Conservation (phyloP, 495 filamentous ascomycete species). For the Podospora tetraspora region DNA sequence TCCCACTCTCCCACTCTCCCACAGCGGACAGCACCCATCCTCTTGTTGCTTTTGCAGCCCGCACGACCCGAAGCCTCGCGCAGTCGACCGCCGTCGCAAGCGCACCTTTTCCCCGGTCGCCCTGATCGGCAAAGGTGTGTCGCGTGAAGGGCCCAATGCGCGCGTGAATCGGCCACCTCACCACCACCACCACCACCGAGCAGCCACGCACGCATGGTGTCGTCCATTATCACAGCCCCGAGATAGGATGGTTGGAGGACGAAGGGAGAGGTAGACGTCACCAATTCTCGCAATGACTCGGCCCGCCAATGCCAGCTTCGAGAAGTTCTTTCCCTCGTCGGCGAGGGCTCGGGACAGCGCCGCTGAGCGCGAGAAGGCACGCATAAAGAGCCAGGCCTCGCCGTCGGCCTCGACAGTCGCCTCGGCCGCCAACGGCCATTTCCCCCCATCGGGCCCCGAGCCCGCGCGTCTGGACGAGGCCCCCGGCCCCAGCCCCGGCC, state of each 20-base stretch:
- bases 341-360: constrained; percentile 57
- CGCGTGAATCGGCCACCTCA: constrained; percentile 23
- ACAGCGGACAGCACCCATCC: not conserved
- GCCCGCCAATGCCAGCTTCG: constrained; percentile 71
- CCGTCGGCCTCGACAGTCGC: constrained; percentile 23
- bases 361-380: constrained; percentile 47
- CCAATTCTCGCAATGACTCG: constrained; percentile 63
- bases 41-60: constrained; percentile 3
- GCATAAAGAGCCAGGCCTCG: constrained; percentile 32
- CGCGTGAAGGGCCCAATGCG: constrained; percentile 27
- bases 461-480: constrained; percentile 16
- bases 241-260: constrained; percentile 53
- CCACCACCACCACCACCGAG: constrained; percentile 5
- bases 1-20: not conserved
- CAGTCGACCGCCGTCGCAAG: not conserved
- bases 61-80: not conserved
- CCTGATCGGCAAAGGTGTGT: constrained; percentile 23
- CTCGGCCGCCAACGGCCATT: constrained; percentile 22
- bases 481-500: constrained; percentile 11
- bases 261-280: constrained; percentile 43
- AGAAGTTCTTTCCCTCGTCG: constrained; percentile 85
- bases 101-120: constrained; percentile 6
- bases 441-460: constrained; percentile 15
- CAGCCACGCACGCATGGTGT: constrained; percentile 40
- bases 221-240: constrained; percentile 30